Evolutionary conservation across 192 early-diverging fungal species (phyloP).

Genomic region (Coemansia sp.): DNA sequence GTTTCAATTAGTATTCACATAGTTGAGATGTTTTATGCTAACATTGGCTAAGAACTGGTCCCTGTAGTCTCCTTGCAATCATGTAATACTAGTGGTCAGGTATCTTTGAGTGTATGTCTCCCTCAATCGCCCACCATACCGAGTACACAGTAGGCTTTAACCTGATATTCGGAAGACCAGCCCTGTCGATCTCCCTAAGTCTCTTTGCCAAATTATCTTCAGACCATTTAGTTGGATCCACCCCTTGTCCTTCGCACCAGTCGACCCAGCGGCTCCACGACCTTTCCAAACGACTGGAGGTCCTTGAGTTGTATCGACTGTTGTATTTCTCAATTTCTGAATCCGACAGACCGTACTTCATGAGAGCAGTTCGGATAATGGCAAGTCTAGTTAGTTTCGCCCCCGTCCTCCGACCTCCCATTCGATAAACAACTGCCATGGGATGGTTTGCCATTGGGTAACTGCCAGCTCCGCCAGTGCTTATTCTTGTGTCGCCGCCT

Average conservation of each 20-base stretch:
- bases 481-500: not conserved
- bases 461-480: not conserved
- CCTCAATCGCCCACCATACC: not conserved
- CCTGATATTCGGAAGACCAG: not conserved
- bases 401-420: not conserved
- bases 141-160: not conserved
- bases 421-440: not conserved
- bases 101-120: not conserved
- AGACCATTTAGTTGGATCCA: not conserved
- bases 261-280: not conserved
- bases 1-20: not conserved
- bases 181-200: not conserved
- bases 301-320: too few relatives aligned
- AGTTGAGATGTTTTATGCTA: not conserved
- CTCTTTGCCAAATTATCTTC: not conserved
- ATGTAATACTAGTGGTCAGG: not conserved
- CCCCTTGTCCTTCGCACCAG: not conserved
- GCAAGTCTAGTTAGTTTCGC: not conserved
- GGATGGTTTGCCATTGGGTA: not conserved
- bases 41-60: not conserved
- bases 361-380: not conserved
- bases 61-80: not conserved
- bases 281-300: not conserved
- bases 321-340: not conserved
- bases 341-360: not conserved